phyloP scores from a whole-genome alignment of 2,329 filamentous ascomycete genomes.

The Phialophora verrucosa region DNA sequence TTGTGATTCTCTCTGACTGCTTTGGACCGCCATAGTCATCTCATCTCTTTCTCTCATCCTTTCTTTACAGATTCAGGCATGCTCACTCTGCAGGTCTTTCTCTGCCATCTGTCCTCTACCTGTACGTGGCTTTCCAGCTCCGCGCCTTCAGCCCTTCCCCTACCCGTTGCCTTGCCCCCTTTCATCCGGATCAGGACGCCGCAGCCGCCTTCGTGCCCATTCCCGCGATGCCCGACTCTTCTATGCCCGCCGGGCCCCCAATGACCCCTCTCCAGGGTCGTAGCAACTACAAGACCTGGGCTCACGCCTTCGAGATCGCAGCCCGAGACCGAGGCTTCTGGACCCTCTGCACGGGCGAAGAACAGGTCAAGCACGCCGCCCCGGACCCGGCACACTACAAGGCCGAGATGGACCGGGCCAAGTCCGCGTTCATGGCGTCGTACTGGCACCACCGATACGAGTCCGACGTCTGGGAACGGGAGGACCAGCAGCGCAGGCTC shows the following conservation, averaged over 20 bases:
- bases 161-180: too few species aligned
- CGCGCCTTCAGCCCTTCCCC: neutral
- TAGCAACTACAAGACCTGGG: neutral
- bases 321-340: neutral
- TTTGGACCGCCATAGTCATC: neutral
- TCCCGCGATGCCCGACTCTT: neutral
- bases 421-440: neutral
- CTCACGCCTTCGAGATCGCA: neutral
- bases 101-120: neutral
- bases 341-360: neutral
- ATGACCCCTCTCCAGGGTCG: neutral
- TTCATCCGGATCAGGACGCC: neutral
- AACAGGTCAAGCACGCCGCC: neutral
- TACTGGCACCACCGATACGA: neutral
- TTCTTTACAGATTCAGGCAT: neutral
- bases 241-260: neutral
- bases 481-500: neutral
- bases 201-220: too few species aligned
- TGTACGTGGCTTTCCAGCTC: neutral
- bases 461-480: neutral
- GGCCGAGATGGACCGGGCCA: neutral
- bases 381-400: neutral
- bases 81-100: neutral
- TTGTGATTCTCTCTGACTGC: neutral
- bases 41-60: neutral